A percentile compares a stretch with the other conserved stretches of the same genome.
phyloP scores from a whole-genome alignment of 345 rosid genomes.

The Turritis glabra region DNA sequence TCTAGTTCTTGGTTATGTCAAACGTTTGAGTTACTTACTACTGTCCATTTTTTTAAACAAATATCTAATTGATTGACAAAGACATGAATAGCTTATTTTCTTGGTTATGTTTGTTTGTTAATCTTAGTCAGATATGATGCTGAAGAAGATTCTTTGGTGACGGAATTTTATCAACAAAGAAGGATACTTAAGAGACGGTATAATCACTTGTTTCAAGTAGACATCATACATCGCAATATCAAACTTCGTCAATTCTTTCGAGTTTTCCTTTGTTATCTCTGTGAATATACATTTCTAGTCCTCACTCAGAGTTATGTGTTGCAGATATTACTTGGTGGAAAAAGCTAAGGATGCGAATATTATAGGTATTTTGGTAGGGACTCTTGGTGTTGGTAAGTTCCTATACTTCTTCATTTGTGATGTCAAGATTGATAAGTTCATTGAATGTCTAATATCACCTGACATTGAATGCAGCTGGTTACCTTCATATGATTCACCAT shows the following conservation, averaged over 20 bases:
- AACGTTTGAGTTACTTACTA: background rate
- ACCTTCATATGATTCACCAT: conserved; percentile 82
- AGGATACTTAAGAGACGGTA: conserved; percentile 88
- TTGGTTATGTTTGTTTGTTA: conserved; percentile 35
- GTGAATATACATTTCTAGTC: background rate
- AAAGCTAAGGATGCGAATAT: conserved; percentile 96
- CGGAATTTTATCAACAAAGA: conserved; percentile 75
- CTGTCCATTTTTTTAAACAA: background rate
- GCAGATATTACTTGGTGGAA: conserved; percentile 92
- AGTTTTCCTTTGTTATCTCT: background rate
- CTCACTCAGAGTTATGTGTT: conserved; percentile 27
- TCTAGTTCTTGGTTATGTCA: background rate
- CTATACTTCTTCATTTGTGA: background rate
- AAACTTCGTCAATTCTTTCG: background rate
- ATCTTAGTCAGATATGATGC: conserved; percentile 91
- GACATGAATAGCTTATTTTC: background rate
- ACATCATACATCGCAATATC: background rate
- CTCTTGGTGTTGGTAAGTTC: conserved; percentile 90
- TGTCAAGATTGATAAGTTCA: conserved; percentile 12
- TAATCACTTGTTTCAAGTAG: conserved; percentile 15
- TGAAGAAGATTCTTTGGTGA: conserved; percentile 54
- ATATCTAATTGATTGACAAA: background rate
- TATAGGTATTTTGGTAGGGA: conserved; percentile 90
- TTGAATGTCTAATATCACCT: background rate
- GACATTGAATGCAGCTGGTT: conserved; percentile 71